Conservation (phyloP, 495 filamentous ascomycete species). For the Podospora tetraspora region DNA sequence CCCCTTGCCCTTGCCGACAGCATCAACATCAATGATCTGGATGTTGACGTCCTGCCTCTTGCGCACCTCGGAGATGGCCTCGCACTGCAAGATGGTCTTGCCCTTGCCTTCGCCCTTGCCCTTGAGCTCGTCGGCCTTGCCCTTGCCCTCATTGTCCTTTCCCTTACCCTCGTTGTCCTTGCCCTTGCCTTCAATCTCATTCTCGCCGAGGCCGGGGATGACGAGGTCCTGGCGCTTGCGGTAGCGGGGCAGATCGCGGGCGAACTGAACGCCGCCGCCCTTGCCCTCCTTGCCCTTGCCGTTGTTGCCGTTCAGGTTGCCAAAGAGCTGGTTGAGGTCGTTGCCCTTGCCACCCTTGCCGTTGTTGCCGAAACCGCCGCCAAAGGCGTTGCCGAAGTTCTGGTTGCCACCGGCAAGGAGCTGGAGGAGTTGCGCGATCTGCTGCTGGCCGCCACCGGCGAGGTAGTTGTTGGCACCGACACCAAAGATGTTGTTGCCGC, state of each 20-base stretch:
- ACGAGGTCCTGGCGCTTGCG: background rate
- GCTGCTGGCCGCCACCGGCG: background rate
- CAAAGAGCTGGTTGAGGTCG: background rate
- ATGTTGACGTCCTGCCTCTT: background rate
- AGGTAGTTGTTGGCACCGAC: background rate
- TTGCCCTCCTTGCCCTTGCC: conserved; percentile 14
- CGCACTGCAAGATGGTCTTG: background rate
- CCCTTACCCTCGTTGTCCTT: conserved; percentile 7
- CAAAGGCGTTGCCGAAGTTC: conserved; percentile 4
- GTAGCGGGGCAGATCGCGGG: background rate
- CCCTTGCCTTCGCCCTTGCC: background rate
- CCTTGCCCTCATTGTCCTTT: background rate
- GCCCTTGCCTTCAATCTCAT: conserved; percentile 8
- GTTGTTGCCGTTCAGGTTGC: background rate
- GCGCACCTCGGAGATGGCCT: background rate
- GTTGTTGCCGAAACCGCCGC: background rate
- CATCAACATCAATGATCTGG: background rate
- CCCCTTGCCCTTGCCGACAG: background rate
- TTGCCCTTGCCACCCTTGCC: conserved; percentile 5
- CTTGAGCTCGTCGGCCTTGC: background rate
- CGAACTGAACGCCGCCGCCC: background rate
- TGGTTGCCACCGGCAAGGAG: background rate
- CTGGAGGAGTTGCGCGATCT: background rate
- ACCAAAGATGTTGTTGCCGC: background rate
- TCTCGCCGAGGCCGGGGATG: background rate